Conservation (phyloP, 441 rosid genomes). For the Populus hybrid region DNA sequence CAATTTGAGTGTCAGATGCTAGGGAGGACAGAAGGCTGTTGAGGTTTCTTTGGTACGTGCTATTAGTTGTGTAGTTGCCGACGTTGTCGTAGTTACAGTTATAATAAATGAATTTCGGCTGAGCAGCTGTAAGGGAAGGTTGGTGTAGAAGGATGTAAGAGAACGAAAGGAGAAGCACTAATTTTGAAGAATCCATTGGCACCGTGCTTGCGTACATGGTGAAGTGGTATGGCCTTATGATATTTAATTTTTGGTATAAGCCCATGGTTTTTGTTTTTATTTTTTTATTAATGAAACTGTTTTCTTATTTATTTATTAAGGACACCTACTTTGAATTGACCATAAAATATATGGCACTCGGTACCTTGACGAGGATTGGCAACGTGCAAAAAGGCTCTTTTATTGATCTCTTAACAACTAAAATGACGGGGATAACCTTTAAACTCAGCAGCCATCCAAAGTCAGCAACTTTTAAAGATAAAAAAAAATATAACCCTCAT, state of each 20-base stretch:
- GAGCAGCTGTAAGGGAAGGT: constrained; percentile 5
- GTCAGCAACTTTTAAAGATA: too few species aligned
- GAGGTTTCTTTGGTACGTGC: constrained; percentile 44
- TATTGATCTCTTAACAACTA: too few species aligned
- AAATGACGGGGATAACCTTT: too few species aligned
- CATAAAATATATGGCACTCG: background rate
- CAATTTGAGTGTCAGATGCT: too few species aligned
- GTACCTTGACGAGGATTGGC: background rate
- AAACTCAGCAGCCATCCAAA: too few species aligned
- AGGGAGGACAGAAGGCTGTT: too few species aligned
- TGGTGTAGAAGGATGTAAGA: background rate
- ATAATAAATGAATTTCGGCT: background rate
- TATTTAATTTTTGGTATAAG: background rate
- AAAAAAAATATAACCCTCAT: too few species aligned
- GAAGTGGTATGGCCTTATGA: background rate
- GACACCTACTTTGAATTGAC: background rate
- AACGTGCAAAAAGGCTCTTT: background rate
- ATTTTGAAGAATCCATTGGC: constrained; percentile 4
- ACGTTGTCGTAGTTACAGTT: background rate
- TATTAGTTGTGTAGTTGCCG: constrained; percentile 45
- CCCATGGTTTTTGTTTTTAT: background rate
- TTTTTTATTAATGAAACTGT: background rate
- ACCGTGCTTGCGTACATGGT: background rate
- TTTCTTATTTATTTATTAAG: too few species aligned
- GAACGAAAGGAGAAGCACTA: background rate